Evolutionary conservation across 2,329 filamentous ascomycete species (phyloP), one percentile per base, ranked within the genome.

Genomic region (Bipolaris gigantea): DNA sequence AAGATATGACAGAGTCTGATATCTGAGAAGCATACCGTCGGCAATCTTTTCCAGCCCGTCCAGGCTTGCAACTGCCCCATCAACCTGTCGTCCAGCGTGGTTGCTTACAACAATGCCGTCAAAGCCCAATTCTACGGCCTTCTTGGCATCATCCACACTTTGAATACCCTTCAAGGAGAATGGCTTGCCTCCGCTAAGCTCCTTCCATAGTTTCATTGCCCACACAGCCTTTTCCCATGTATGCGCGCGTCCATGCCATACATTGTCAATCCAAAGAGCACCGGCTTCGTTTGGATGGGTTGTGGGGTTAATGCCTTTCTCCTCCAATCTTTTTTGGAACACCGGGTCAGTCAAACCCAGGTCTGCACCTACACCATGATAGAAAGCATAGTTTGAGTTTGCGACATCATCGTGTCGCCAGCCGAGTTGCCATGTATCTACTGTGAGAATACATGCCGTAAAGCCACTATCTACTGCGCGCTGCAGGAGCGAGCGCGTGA

Each of bases 111-210:
- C 80, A 43, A 91, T 88, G 0, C 84, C 88, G 60, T 90, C 83
- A 3, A 83, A 82, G 0, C 85, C 86, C 11, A 79, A 65, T 47
- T 87, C 79, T 33, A 85, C 79, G 2, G 85, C 85, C 60, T 77
- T 79, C 48, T 79, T 76, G 13, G 87, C 87, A 70, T 91, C 88
- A 36, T 78, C 76, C 0, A 83, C 81, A 13, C 81, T 83, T 74
- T 90, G 86, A n/a, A 91, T 83, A 0, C 88, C 88, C 71, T 90
- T 91, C 23, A 90, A 71, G 44, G 59, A 86, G 75, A 77, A 90
- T 61, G 65, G 85, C 76, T 81, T 80, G 7, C 85, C 77, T 0
- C 80, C 81, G 1, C 73, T 79, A 30, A 83, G 81, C 53, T 77
- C 74, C 69, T 77, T 80, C 76, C 85, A 83, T 19, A 81, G 76